phyloP scores from a whole-genome alignment of 805 yeast species.

The Wickerhamomyces mucosus region DNA sequence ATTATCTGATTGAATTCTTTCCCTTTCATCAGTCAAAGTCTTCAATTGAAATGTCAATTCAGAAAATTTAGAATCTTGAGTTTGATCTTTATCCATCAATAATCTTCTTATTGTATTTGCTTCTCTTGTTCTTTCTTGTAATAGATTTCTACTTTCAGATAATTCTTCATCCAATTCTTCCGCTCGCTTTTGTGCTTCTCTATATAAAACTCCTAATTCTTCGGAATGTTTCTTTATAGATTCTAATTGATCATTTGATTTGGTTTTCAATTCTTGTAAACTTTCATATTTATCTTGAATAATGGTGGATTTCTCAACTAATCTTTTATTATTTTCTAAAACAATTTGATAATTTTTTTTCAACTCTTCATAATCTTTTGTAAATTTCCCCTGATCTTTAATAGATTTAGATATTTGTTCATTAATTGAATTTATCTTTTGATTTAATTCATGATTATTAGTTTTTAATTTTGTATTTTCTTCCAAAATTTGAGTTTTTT shows the following conservation, averaged over 20 bases:
- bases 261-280: slow-evolving; percentile 24
- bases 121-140: slow-evolving; percentile 79
- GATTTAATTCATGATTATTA: slow-evolving; percentile 19
- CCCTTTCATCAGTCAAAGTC: slow-evolving; percentile 50
- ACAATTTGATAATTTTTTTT: slow-evolving; percentile 26
- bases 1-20: slow-evolving; percentile 44
- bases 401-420: slow-evolving; percentile 20
- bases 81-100: slow-evolving; percentile 58
- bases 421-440: slow-evolving; percentile 23
- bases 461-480: slow-evolving; percentile 17
- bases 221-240: slow-evolving; percentile 58
- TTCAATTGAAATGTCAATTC: slow-evolving; percentile 47
- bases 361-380: slow-evolving; percentile 30
- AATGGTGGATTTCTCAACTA: slow-evolving; percentile 31
- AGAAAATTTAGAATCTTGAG: slow-evolving; percentile 37
- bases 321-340: slow-evolving; percentile 29
- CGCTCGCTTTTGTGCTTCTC: slow-evolving; percentile 50
- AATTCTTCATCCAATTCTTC: slow-evolving; percentile 76
- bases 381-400: slow-evolving; percentile 28
- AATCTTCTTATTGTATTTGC: slow-evolving; percentile 61
- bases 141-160: slow-evolving; percentile 57
- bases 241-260: slow-evolving; percentile 35
- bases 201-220: slow-evolving; percentile 55
- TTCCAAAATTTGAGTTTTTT: slow-evolving; percentile 17
- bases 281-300: slow-evolving; percentile 30